A percentile compares a stretch with the other conserved stretches of the same genome.
Conservation (phyloP, 2,329 filamentous ascomycete genomes). For the Ophiostoma triangulosporum region DNA sequence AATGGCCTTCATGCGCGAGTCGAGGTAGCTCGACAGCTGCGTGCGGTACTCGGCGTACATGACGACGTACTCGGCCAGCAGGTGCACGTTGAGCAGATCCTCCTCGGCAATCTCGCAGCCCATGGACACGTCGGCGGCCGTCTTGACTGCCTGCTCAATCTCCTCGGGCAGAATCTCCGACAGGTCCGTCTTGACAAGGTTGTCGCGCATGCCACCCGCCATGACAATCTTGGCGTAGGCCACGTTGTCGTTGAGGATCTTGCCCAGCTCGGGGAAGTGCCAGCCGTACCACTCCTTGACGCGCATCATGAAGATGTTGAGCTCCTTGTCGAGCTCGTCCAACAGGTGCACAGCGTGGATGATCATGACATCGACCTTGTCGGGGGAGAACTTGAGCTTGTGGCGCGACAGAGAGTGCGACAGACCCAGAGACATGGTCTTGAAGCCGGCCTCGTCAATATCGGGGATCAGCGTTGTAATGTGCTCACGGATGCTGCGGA, state of each 20-base stretch:
- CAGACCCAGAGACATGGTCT: constrained; percentile 90
- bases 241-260: constrained; percentile 93
- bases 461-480: constrained; percentile 83
- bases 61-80: constrained; percentile 86
- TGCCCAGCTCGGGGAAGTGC: constrained; percentile 98
- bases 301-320: constrained; percentile 97
- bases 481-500: constrained; percentile 86
- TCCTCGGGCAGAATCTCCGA: constrained; percentile 90
- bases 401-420: constrained; percentile 93
- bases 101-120: constrained; percentile 91
- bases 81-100: constrained; percentile 84
- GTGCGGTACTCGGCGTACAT: constrained; percentile 80
- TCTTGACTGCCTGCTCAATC: constrained; percentile 82
- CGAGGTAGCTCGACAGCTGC: constrained; percentile 78
- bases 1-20: constrained; percentile 89
- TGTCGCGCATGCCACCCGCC: constrained; percentile 76
- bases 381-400: constrained; percentile 96
- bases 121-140: constrained; percentile 94
- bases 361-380: constrained; percentile 99
- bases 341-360: constrained; percentile 90
- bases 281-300: constrained; percentile 99
- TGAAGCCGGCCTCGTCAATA: constrained; percentile 70
- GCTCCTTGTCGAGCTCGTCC: constrained; percentile 94
- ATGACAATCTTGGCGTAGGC: constrained; percentile 84
- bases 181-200: constrained; percentile 63